Evolutionary conservation across 352 stramenopile genomes (phyloP), one percentile per base, ranked within the genome.

Genomic region (Bremia lactucae): DNA sequence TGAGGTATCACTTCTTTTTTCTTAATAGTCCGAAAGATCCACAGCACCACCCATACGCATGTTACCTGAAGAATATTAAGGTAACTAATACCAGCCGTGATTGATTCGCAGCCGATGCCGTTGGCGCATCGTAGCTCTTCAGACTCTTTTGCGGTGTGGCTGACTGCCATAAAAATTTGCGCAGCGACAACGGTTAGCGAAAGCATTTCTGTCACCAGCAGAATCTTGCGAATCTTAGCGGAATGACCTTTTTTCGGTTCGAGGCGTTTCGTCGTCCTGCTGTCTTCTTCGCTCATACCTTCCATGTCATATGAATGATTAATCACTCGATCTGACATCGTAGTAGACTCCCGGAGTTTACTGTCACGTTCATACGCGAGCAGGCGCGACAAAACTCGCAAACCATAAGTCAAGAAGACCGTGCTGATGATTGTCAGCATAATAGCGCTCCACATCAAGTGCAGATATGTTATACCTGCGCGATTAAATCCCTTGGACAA

Each of bases 81-180:
- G 10, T 60, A 53, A 23, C 50, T 68, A 18, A 78, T 35, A 25
- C 38, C 24, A 16, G 52, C 40, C n/a, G 58, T 49, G 28, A 86
- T 36, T 20, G 49, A 49, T 6, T 68, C 59, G 33, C 73, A 86
- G 13, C 53, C 33, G 13, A 72, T 39, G 6, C 70, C 73, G 24
- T 83, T 83, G 8, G 73, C 70, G 21, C 73, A 86, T 3, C 65
- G 55, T 19, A 86, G 59, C 38, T 80, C 73, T 2, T 55, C 23
- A 1, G 53, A 55, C 35, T 62, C 47, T 19, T 47, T 48, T 10
- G 50, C 46, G 18, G 59, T 55, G 18, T 59, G 52, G 3, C 26
- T 50, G 11, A 75, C 41, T 2, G 53, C 68, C 22, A 72, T 62
- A 54, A 71, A 74, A 28, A 84, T 63, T 54, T 78, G 63, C 6